Percentiles rank a stretch among this genome's conserved stretches.
These are phyloP conservation scores for Nemania bipapillata DNA, from an alignment of 2,329 filamentous ascomycete genomes.

Conservation along the genomic window DNA sequence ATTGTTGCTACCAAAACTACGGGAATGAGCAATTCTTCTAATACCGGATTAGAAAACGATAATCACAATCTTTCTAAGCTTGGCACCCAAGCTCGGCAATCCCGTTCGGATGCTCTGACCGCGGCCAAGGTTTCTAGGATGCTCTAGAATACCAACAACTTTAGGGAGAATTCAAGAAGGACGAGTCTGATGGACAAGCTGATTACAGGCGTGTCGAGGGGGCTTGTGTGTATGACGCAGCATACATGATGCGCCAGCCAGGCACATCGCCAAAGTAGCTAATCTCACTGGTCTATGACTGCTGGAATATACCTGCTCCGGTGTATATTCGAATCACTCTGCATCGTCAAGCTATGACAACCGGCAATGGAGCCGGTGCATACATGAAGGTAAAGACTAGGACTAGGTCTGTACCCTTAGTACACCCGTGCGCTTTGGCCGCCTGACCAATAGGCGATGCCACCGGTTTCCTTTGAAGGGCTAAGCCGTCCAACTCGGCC, in stretches of 20 bases:
- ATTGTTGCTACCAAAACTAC: background rate
- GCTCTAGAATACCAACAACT: background rate
- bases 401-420: background rate
- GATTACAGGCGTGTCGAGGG: background rate
- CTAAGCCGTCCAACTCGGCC: background rate
- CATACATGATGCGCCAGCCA: background rate
- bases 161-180: background rate
- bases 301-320: background rate
- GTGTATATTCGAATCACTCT: background rate
- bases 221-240: background rate
- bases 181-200: background rate
- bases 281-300: background rate
- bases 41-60: slow-evolving; percentile 17
- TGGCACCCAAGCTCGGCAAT: background rate
- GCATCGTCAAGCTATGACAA: background rate
- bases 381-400: background rate
- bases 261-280: background rate
- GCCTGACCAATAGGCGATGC: background rate
- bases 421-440: background rate
- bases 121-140: background rate
- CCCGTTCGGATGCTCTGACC: background rate
- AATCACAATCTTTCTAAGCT: slow-evolving; percentile 20
- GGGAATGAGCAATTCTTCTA: slow-evolving; percentile 27
- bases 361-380: background rate
- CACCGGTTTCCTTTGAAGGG: background rate